These are phyloP conservation scores for Pestalotiopsis sp. DNA, from an alignment of 2,329 filamentous ascomycete species.

Conservation along the genomic window DNA sequence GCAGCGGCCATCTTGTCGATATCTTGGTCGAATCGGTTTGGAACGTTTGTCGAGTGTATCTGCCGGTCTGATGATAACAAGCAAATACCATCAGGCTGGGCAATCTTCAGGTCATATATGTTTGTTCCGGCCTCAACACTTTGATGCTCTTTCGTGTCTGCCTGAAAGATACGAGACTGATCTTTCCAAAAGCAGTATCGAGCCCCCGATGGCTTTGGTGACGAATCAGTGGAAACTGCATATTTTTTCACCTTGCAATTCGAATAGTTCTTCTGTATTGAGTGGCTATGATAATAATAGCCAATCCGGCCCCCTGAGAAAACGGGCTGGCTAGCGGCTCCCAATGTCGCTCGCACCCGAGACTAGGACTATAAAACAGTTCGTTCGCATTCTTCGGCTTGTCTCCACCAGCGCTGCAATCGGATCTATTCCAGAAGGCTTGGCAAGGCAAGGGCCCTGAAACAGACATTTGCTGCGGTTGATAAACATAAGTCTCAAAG, in stretches of 20 bases:
- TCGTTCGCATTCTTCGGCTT: constrained; percentile 1
- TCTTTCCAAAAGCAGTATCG: neutral
- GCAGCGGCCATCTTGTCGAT: neutral
- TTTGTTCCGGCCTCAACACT: neutral
- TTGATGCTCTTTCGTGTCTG: neutral
- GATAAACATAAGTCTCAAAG: neutral
- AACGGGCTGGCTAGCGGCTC: neutral
- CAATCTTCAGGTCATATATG: neutral
- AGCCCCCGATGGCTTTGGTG: neutral
- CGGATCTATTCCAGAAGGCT: neutral
- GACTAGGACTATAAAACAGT: neutral
- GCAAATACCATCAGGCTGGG: neutral
- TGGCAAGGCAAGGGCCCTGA: neutral
- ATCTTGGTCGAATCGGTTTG: neutral
- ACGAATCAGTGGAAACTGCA: neutral
- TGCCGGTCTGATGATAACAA: neutral
- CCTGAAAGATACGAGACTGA: neutral
- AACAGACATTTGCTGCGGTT: neutral
- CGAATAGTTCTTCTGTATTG: neutral
- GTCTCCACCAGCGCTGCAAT: neutral
- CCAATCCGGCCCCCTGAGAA: neutral
- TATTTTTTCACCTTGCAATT: neutral
- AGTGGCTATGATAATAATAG: neutral
- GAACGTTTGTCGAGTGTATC: neutral
- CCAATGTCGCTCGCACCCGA: neutral